These are phyloP conservation scores for Talaromyces liani DNA, from an alignment of 495 filamentous ascomycete genomes.

Conservation along the genomic window DNA sequence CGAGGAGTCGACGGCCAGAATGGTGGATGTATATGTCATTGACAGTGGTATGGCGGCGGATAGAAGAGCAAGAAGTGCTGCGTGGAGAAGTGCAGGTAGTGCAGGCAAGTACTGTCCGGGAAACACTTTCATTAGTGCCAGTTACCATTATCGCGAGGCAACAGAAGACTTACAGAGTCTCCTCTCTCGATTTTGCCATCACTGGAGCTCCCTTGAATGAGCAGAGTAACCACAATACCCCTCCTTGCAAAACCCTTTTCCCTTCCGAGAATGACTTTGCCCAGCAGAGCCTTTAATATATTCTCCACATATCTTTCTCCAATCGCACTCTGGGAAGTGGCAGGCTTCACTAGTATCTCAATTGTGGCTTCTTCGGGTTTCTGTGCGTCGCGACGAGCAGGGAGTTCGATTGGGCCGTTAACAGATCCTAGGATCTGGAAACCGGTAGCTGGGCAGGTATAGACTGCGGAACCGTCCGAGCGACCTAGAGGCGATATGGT, in stretches of 20 bases:
- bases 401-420: conserved; percentile 87
- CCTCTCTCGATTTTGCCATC: conserved; percentile 66
- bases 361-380: conserved; percentile 83
- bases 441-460: conserved; percentile 58
- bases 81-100: conserved; percentile 68
- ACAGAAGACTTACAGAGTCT: conserved; percentile 53
- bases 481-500: conserved; percentile 51
- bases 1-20: conserved; percentile 50
- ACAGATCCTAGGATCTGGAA: conserved; percentile 78
- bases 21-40: conserved; percentile 56
- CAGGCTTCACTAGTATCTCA: conserved; percentile 84
- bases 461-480: conserved; percentile 83
- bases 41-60: conserved; percentile 69
- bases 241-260: conserved; percentile 30
- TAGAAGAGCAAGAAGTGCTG: conserved; percentile 63
- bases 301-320: conserved; percentile 55
- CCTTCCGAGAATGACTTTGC: conserved; percentile 26
- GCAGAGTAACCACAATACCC: conserved; percentile 35
- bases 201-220: conserved; percentile 44
- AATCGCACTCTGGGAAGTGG: conserved; percentile 55
- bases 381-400: conserved; percentile 67
- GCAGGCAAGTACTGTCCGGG: conserved; percentile 61
- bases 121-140: neutral
- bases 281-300: conserved; percentile 23
- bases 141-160: neutral